These are phyloP conservation scores for Naganishia liquefaciens DNA, from an alignment of 1,284 basidiomycete genomes.

Conservation along the genomic window DNA sequence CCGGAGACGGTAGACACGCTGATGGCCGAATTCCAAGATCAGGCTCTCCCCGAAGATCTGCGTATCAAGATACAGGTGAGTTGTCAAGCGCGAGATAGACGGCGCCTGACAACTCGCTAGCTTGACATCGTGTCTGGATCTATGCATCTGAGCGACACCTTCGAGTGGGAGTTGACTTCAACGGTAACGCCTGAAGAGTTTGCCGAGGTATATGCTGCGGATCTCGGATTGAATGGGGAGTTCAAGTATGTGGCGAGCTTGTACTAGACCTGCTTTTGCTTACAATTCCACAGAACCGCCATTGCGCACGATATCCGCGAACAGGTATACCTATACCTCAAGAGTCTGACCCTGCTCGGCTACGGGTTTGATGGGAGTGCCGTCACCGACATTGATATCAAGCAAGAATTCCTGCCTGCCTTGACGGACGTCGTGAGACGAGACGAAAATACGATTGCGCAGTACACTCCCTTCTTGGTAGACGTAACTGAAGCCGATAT, in stretches of 20 bases:
- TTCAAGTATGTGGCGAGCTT: conserved; percentile 73
- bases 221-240: conserved; percentile 88
- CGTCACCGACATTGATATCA: conserved; percentile 88
- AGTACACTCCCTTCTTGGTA: conserved; percentile 84
- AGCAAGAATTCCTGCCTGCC: conserved; percentile 81
- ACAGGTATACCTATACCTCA: conserved; percentile 87
- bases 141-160: conserved; percentile 92
- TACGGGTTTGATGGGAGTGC: conserved; percentile 77
- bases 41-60: conserved; percentile 71
- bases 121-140: conserved; percentile 94
- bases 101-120: conserved; percentile 53
- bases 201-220: conserved; percentile 80
- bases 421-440: conserved; percentile 65
- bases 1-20: conserved; percentile 47
- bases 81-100: conserved; percentile 36
- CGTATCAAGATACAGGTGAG: conserved; percentile 84
- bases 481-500: conserved; percentile 85
- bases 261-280: neutral
- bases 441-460: conserved; percentile 67
- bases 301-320: conserved; percentile 95
- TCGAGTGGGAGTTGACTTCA: conserved; percentile 93
- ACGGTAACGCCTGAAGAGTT: conserved; percentile 87
- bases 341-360: conserved; percentile 87
- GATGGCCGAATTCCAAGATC: conserved; percentile 51
- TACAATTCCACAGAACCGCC: conserved; percentile 67